phyloP scores from a whole-genome alignment of 495 filamentous ascomycete genomes.

The Aspergillus bridgeri region DNA sequence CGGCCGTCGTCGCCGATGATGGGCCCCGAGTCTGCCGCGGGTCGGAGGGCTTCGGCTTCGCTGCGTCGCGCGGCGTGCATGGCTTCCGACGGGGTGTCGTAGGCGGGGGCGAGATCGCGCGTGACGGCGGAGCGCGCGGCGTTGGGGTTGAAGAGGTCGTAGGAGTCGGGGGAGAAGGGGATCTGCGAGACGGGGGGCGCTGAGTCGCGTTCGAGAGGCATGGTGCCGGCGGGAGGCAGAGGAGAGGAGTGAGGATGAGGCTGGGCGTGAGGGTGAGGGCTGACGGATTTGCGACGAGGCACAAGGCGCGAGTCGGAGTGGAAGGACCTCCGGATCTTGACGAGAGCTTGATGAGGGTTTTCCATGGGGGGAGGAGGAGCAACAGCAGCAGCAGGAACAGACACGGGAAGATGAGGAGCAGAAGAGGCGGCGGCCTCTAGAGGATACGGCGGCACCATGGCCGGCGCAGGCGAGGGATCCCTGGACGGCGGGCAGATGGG shows the following conservation, averaged over 20 bases:
- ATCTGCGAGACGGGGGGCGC: conserved; percentile 48
- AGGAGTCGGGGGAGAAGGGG: conserved; percentile 89
- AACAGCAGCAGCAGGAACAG: too few species aligned
- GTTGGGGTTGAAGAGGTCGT: conserved; percentile 42
- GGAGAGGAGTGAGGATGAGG: conserved; percentile 31
- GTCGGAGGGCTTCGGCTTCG: conserved; percentile 31
- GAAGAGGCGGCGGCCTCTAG: conserved; percentile 17
- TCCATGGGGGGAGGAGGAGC: conserved; percentile 16
- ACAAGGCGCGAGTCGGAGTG: conserved; percentile 11
- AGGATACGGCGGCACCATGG: conserved; percentile 25
- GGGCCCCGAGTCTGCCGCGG: conserved; percentile 31
- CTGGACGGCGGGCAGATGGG: conserved; percentile 22
- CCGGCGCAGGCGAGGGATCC: conserved; percentile 13
- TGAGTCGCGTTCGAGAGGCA: conserved; percentile 24
- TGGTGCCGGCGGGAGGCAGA: conserved; percentile 39
- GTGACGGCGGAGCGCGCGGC: conserved; percentile 30
- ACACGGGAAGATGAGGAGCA: not conserved
- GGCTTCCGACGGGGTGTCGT: conserved; percentile 42
- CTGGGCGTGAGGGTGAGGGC: conserved; percentile 56
- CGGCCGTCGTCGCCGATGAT: conserved; percentile 83
- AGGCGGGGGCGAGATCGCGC: conserved; percentile 34
- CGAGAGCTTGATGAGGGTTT: conserved; percentile 16
- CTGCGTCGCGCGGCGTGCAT: conserved; percentile 35
- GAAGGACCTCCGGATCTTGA: conserved; percentile 10
- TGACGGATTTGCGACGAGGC: conserved; percentile 65